Percentiles rank a stretch among this genome's conserved stretches.
Evolutionary conservation across 2,329 filamentous ascomycete genomes (phyloP).

Genomic region (Cladophialophora immunda): DNA sequence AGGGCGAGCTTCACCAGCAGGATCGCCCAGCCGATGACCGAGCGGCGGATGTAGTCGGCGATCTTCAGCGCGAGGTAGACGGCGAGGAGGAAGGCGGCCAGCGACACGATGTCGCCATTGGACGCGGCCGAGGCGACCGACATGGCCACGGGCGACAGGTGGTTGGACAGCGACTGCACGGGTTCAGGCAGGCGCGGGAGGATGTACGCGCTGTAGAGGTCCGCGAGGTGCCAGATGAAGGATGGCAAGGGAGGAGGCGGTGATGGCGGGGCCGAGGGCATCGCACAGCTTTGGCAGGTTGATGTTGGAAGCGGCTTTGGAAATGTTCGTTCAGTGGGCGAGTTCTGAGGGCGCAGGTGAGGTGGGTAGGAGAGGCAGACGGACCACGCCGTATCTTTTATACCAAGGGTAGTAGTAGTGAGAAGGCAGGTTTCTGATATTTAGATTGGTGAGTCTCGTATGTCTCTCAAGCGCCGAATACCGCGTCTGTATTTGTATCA

Average conservation of each 20-base stretch:
- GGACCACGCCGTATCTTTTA: too few species aligned
- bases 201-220: slow-evolving; percentile 42
- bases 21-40: slow-evolving; percentile 38
- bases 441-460: not conserved
- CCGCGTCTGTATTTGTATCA: not conserved
- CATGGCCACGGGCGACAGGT: slow-evolving; percentile 44
- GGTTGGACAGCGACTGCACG: slow-evolving; percentile 36
- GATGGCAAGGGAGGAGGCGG: slow-evolving; percentile 22
- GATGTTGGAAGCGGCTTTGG: too few species aligned
- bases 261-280: slow-evolving; percentile 10
- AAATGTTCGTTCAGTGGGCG: too few species aligned
- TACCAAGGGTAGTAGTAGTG: too few species aligned
- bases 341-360: too few species aligned
- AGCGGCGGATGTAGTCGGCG: slow-evolving; percentile 39
- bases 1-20: slow-evolving; percentile 38
- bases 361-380: too few species aligned
- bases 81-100: slow-evolving; percentile 35
- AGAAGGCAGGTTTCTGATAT: too few species aligned
- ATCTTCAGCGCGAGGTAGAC: slow-evolving; percentile 37
- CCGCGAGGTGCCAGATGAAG: slow-evolving; percentile 37
- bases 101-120: slow-evolving; percentile 34
- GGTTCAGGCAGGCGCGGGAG: slow-evolving; percentile 39
- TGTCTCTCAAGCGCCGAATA: not conserved
- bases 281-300: not conserved
- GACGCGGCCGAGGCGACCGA: slow-evolving; percentile 43